Evolutionary conservation across 371 early-diverging fungal genomes (phyloP).

Genomic region (Apophysomyces elegans): DNA sequence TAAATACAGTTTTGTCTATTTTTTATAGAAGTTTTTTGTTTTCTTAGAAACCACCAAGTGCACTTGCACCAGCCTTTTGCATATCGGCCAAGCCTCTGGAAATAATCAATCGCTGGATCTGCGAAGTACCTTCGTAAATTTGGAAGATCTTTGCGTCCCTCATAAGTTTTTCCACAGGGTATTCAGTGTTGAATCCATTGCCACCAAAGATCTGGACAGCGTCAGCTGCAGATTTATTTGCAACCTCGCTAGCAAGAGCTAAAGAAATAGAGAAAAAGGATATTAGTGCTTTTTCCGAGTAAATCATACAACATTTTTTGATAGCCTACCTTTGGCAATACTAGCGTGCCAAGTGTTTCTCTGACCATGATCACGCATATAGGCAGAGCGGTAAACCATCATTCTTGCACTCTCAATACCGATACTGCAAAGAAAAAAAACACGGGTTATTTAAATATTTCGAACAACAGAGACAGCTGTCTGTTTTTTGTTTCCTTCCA

Average conservation of each 20-base stretch:
- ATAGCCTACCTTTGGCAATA: conserved; percentile 81
- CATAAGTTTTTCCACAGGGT: conserved; percentile 91
- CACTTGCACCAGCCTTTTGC: conserved; percentile 40
- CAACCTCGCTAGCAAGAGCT: conserved; percentile 90
- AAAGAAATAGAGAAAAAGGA: not conserved
- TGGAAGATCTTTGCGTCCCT: conserved; percentile 94
- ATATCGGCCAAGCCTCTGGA: conserved; percentile 74
- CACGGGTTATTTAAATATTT: conserved; percentile 40
- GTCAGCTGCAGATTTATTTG: conserved; percentile 94
- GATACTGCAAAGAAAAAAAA: conserved; percentile 27
- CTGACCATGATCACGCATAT: conserved; percentile 83
- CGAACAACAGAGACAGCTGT: not conserved
- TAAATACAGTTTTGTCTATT: not conserved
- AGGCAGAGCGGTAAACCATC: conserved; percentile 87
- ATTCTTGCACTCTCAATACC: conserved; percentile 88
- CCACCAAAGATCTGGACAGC: conserved; percentile 98
- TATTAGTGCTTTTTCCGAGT: not conserved
- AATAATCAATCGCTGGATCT: conserved; percentile 94
- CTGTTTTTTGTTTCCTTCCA: conserved; percentile 2
- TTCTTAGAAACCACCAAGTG: conserved; percentile 47
- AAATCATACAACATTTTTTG: not conserved
- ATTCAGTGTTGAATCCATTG: conserved; percentile 90
- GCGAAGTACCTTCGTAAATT: conserved; percentile 97
- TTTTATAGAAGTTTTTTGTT: not conserved
- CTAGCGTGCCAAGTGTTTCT: conserved; percentile 94